Base-by-base conservation (phyloP, 2,329 filamentous ascomycete genomes). In the Aspergillus aculeatinus region DNA sequence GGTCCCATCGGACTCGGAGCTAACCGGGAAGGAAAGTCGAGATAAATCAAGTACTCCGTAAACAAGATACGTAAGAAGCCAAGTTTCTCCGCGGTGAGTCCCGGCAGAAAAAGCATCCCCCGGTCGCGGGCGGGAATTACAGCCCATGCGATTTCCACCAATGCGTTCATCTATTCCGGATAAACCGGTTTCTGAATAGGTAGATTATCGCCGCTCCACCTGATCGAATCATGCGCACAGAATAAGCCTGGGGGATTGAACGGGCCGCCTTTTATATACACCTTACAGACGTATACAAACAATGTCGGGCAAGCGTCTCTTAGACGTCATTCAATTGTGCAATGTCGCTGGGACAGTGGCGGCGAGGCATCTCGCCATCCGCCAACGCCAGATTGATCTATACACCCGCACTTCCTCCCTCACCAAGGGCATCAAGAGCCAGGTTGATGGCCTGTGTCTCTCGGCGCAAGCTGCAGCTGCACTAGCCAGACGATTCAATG, bases 251-350 rank as follows among this genome's bases (percentile, higher is more conserved):
- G 33, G 25, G 19, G 6, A 29, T 42, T 39, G n/a, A 31, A 16
- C 51, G 39, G 55, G 19, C 23, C 51, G 16, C 60, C 23, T 51
- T 51, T 21, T 31, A 35, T 35, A 35, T 35, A 35, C 10, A 35
- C 11, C 11, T 16, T 35, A 44, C 39, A 16, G 6, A 7, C 48
- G 21, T 23, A 10, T 55, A 44, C 53, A 51, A 54, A 71, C 51
- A 44, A 85, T 85, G 83, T 79, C 82, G 57, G 82, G 82, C 59
- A 82, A 85, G 83, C 78, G 88, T 85, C 78, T 85, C 82, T 71
- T 92, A 72, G 90, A 93, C 78, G 80, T 89, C 68, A 86, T 87
- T 66, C 85, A 87, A 62, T 81, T 93, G 65, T 81, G 89, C 74
- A 86, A 83, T 79, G 89, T 87, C 72, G 88, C 89, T 54, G 85